phyloP scores from a whole-genome alignment of 2,329 filamentous ascomycete genomes.

The Pseudocercospora pini-densiflorae region DNA sequence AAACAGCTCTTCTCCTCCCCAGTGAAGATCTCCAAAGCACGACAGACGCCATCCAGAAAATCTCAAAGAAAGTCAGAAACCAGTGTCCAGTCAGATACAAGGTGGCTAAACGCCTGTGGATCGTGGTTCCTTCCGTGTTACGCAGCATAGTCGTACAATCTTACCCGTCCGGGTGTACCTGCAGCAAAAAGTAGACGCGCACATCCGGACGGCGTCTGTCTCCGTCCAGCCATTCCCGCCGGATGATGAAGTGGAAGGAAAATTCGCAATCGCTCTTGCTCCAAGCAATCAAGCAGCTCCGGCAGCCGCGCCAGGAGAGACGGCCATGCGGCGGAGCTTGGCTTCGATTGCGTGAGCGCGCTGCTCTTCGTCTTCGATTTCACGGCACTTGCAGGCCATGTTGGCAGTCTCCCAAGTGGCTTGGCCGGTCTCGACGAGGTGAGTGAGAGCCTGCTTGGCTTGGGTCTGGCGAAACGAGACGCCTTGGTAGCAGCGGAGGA shows the following conservation, averaged over 20 bases:
- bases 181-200: constrained; percentile 5
- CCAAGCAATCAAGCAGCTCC: neutral
- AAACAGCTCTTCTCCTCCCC: neutral
- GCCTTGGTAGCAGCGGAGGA: constrained; percentile 13
- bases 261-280: neutral
- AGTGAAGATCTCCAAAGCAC: constrained; percentile 4
- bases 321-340: constrained; percentile 15
- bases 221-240: constrained; percentile 9
- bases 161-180: constrained; percentile 11
- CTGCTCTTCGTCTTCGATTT: constrained; percentile 16
- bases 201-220: constrained; percentile 9
- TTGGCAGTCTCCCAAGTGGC: constrained; percentile 21
- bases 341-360: constrained; percentile 8
- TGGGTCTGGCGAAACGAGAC: constrained; percentile 13
- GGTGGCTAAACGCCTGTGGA: constrained; percentile 8
- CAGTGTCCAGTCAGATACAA: constrained; percentile 1
- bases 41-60: constrained; percentile 8
- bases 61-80: constrained; percentile 4
- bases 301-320: neutral
- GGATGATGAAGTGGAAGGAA: neutral
- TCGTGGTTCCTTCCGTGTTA: neutral
- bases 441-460: constrained; percentile 11
- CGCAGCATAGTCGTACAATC: constrained; percentile 10
- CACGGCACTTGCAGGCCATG: constrained; percentile 18
- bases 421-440: constrained; percentile 14